Percentiles rank a stretch among this genome's conserved stretches.
Conservation (phyloP, 495 filamentous ascomycete species). For the Parmelia sp. region DNA sequence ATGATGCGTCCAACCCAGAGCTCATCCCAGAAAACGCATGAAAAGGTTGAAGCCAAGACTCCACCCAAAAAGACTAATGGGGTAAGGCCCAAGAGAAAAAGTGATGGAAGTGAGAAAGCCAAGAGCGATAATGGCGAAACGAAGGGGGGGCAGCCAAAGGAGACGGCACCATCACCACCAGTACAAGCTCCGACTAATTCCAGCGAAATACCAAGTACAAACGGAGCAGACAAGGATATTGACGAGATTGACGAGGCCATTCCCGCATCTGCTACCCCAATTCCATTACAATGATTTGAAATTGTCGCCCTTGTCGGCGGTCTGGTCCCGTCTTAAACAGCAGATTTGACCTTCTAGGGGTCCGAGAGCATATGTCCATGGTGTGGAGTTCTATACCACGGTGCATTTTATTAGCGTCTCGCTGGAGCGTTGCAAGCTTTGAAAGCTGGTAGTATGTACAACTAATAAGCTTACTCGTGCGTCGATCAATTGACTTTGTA, state of each 20-base stretch:
- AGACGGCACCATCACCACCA: constrained; percentile 9
- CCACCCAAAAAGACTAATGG: constrained; percentile 30
- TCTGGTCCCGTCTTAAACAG: constrained; percentile 3
- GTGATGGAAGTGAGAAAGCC: constrained; percentile 21
- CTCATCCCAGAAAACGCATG: constrained; percentile 69
- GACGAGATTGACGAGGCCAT: background rate
- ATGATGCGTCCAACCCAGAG: constrained; percentile 90
- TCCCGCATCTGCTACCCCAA: background rate
- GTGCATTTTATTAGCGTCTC: constrained; percentile 7
- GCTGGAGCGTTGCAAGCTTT: constrained; percentile 13
- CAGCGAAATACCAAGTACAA: constrained; percentile 16
- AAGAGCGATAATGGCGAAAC: constrained; percentile 19
- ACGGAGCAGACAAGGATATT: background rate
- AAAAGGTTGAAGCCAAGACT: constrained; percentile 52
- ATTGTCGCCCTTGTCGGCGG: background rate
- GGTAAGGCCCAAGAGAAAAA: constrained; percentile 21
- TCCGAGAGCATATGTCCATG: background rate
- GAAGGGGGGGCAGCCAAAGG: constrained; percentile 13
- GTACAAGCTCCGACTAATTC: constrained; percentile 14
- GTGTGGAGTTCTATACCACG: constrained; percentile 20
- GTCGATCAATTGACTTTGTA: background rate
- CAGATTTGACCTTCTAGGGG: background rate
- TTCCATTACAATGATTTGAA: constrained; percentile 1
- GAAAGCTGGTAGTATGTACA: constrained; percentile 12
- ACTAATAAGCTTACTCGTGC: constrained; percentile 7